Evolutionary conservation across 2,329 filamentous ascomycete species (phyloP).

Genomic region (Fusarium sp.): DNA sequence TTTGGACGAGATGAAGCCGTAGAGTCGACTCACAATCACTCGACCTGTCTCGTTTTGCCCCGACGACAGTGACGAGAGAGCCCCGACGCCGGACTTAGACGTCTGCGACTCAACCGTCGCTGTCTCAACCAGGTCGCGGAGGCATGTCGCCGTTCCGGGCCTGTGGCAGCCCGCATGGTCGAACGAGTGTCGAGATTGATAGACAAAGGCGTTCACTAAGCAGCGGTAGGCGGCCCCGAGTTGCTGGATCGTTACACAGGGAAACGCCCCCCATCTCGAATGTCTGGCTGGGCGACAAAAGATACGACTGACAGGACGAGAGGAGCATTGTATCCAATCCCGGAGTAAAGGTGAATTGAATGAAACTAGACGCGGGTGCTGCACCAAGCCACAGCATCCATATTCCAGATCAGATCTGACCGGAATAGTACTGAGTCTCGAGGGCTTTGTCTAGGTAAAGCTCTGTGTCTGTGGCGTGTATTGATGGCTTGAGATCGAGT

Average conservation of each 20-base stretch:
- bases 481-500: constrained; percentile 13
- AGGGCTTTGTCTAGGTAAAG: background rate
- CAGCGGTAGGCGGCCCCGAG: constrained; percentile 14
- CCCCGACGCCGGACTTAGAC: constrained; percentile 7
- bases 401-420: constrained; percentile 13
- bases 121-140: constrained; percentile 41
- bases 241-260: constrained; percentile 17
- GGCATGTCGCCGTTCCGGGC: constrained; percentile 31
- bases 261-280: constrained; percentile 6
- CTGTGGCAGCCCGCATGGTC: constrained; percentile 6
- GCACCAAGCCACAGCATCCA: constrained; percentile 24
- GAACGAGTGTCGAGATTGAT: constrained; percentile 28
- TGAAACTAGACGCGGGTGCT: constrained; percentile 13
- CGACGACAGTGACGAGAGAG: constrained; percentile 2
- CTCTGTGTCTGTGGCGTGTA: constrained; percentile 20
- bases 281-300: constrained; percentile 24
- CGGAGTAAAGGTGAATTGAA: constrained; percentile 11
- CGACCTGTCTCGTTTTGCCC: constrained; percentile 21
- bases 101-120: constrained; percentile 25
- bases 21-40: constrained; percentile 28
- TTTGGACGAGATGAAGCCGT: constrained; percentile 17
- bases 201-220: constrained; percentile 31
- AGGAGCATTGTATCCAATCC: constrained; percentile 22
- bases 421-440: constrained; percentile 11
- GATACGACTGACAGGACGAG: constrained; percentile 18